These are phyloP conservation scores for Zalerion maritima DNA, from an alignment of 495 filamentous ascomycete genomes.

Conservation along the genomic window DNA sequence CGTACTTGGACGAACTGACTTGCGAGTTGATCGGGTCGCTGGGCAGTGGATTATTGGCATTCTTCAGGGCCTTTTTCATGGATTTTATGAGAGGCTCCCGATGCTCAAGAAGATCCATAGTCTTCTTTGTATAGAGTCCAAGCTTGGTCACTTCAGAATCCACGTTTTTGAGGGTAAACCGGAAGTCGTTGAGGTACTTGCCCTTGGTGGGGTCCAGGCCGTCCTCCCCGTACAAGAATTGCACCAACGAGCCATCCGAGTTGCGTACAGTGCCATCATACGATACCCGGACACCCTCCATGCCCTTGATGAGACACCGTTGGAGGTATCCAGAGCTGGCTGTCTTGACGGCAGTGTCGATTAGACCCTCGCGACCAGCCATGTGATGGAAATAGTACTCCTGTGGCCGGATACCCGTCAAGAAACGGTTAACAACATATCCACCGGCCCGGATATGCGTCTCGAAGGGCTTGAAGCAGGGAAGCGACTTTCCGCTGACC, in stretches of 20 bases:
- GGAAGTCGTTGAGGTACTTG: slow-evolving; percentile 80
- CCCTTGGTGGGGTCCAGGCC: slow-evolving; percentile 88
- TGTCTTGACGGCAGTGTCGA: slow-evolving; percentile 98
- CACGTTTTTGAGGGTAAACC: slow-evolving; percentile 73
- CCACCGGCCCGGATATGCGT: slow-evolving; percentile 82
- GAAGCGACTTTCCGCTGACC: slow-evolving; percentile 93
- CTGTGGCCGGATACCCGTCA: slow-evolving; percentile 93
- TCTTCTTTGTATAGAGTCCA: slow-evolving; percentile 22
- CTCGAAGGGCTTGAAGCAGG: slow-evolving; percentile 86
- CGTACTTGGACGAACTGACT: slow-evolving; percentile 59
- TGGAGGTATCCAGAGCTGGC: slow-evolving; percentile 93
- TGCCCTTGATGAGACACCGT: slow-evolving; percentile 95
- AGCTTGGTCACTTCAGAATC: slow-evolving; percentile 30
- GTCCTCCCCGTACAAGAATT: slow-evolving; percentile 96
- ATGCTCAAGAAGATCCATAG: slow-evolving; percentile 25
- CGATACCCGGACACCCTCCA: slow-evolving; percentile 85
- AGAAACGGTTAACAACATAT: slow-evolving; percentile 89
- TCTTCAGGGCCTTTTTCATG: slow-evolving; percentile 66
- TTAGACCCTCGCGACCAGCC: slow-evolving; percentile 95
- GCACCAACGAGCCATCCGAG: slow-evolving; percentile 79
- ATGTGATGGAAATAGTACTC: slow-evolving; percentile 99
- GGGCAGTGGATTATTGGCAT: slow-evolving; percentile 45
- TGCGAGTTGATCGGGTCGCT: slow-evolving; percentile 64
- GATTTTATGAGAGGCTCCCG: slow-evolving; percentile 54
- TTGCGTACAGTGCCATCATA: slow-evolving; percentile 93